Evolutionary conservation across 345 rosid species (phyloP), one percentile per base, ranked within the genome.

Genomic region (Nephelium lappaceum): DNA sequence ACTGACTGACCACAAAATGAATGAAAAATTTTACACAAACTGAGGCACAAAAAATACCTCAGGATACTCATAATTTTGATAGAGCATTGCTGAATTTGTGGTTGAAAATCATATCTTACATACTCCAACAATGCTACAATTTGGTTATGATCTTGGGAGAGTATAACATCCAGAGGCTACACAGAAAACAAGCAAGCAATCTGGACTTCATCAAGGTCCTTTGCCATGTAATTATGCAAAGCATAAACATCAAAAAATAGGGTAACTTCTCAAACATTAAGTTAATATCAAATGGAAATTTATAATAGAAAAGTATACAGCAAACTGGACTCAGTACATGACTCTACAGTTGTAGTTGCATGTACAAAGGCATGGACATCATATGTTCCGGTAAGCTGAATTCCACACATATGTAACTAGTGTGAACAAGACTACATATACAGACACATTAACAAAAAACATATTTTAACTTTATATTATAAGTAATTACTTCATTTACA

Each of bases 141-240:
- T 86, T 93, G 99, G 82, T 88, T 88, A 87, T 90, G 95, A 86
- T 93, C 98, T 86, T 95, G 99, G 43, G 93, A 91, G 65, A 95
- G 96, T 80, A 95, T 91, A 78, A 92, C 82, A 84, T 95, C 99
- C 90, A 95, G 78, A 74, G 98, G 97, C 99, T 95, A 90, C 87
- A 86, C 61, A 70, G 70, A 74, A 67, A 74, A 85, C 39, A 31
- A 64, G 67, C 81, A 57, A 76, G 66, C 69, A 70, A 53, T 43
- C 53, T 73, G 43, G 41, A 51, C 11, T 45, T 21, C 27, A 69
- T 65, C 38, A 15, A 31, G 45, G 76, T 66, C 14, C 36, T 24
- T 16, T 42, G n/a, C 43, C 51, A 64, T 38, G 43, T 38, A 69
- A 39, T 45, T 55, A 69, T 25, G 31, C 55, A 72, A 47, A 49